A percentile compares a stretch with the other conserved stretches of the same genome.
Evolutionary conservation across 2,329 filamentous ascomycete genomes (phyloP).

Genomic region (Ascosphaera apis): DNA sequence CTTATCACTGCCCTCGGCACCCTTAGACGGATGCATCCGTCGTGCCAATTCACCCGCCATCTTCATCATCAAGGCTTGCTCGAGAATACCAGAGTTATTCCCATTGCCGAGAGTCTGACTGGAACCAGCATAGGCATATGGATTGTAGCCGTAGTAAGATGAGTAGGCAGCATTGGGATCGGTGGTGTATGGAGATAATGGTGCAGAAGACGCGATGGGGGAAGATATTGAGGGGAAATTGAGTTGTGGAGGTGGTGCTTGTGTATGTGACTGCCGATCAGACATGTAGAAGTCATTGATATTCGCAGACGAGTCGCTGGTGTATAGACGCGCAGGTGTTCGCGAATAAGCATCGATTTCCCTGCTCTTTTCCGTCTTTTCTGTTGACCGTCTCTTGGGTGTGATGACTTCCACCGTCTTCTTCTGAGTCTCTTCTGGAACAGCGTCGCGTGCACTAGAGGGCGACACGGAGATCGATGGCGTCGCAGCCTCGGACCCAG

Average conservation of each 20-base stretch:
- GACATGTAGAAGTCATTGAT: neutral
- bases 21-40: constrained; percentile 36
- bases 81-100: constrained; percentile 16
- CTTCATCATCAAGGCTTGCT: constrained; percentile 29
- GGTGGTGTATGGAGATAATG: neutral
- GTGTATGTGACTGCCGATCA: neutral
- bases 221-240: neutral
- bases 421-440: neutral
- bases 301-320: neutral
- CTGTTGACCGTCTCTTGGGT: neutral
- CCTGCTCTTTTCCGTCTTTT: neutral
- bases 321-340: neutral
- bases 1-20: constrained; percentile 8
- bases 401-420: neutral
- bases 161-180: neutral
- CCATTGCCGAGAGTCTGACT: neutral
- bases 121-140: neutral
- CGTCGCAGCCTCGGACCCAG: neutral
- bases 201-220: neutral
- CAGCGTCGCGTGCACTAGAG: neutral
- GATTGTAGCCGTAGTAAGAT: neutral
- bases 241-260: neutral
- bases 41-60: constrained; percentile 77
- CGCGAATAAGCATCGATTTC: neutral
- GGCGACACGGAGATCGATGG: neutral